Base-by-base conservation (phyloP, 2,329 filamentous ascomycete species). In the Verruconis gallopava region DNA sequence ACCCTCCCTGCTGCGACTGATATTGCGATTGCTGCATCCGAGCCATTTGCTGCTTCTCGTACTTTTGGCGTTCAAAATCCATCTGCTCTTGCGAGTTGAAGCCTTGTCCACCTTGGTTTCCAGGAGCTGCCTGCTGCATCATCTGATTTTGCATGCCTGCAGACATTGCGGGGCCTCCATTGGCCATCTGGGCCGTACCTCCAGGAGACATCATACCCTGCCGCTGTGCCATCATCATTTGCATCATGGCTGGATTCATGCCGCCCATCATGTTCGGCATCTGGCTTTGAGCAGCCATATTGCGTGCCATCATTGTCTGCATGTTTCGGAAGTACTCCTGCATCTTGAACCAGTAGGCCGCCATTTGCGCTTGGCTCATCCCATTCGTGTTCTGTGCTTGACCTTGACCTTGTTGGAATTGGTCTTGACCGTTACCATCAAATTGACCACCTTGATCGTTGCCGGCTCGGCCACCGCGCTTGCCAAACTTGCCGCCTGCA, bases 261-360 rank as follows among this genome's bases (percentile, higher is more conserved):
- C 54, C 60, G 45, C 45, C 65, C 55, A 63, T 60, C 62, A 65
- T 65, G 28, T 56, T 76, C 61, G 49, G 54, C 41, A 43, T 43
- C 9, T 18, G 20, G 17, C 14, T 21, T 20, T 43, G 42, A 4
- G 9, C 17, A n/a, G 37, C n/a, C 37, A 37, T 42, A 21, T 62
- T 58, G 6, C 25, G 6, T 38, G 79, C 81, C 74, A 93, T 85
- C 57, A 91, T 81, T 54, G 89, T 84, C 62, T 93, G 86, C 85
- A 94, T 91, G 73, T 94, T 79, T 44, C 80, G 72, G 61, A 95
- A 93, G 63, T 93, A 94, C 59, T 94, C 85, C 62, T 98, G 91
- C 89, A 98, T 96, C 37, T 88, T 78, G 60, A 94, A 85, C 77
- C 91, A 93, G 65, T 96, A 95, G 60, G 95, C 88, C 2, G 91